Base-by-base conservation (phyloP, 495 filamentous ascomycete genomes). In the Hypoxylon trugodes region DNA sequence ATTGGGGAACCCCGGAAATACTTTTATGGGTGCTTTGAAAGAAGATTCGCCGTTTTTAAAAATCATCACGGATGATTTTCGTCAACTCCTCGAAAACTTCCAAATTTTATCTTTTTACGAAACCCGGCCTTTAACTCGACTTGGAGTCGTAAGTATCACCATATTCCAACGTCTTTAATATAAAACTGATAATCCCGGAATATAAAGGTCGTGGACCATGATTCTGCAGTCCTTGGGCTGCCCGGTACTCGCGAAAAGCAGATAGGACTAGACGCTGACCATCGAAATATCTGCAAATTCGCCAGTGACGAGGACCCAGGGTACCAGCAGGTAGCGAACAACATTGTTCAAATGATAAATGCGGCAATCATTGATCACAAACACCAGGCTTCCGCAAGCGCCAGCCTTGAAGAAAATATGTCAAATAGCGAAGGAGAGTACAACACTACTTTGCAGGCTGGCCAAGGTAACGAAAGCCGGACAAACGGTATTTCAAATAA, bases 101-200 rank as follows among this genome's bases (percentile, higher is more conserved):
- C 42, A 63, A 22, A 61, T 70, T 40, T 41, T 74, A 9, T 70
- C 45, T 49, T 72, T 74, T 12, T 74, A 72, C 28, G 72, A 74
- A 42, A 70, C 72, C 6, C 45, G 54, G 24, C 69, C 46, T 2
- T 40, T 66, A 3, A 38, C 51, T 28, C 25, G 16, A 2, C 36
- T 61, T 1, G 63, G 63, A 5, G 46, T 66, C 8, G 63, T 66
- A 18, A 43, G 56, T 52, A 4, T 12, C 13, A 19, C 16, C 2
- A 13, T 28, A 37, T 4, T 6, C 16, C 4, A 13, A n/a, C 0
- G 19, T 19, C 2, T 12, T 48, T 19, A 22, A 26, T n/a, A 3
- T 15, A 24, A 4, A 54, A 10, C 53, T 62, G 38, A 57, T 25
- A 42, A 15, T 25, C 24, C 9, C 3, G n/a, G n/a, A n/a, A n/a